A percentile compares a stretch with the other conserved stretches of the same genome.
These are phyloP conservation scores for Thamnidium elegans DNA, from an alignment of 192 early-diverging fungal genomes.

Conservation along the genomic window DNA sequence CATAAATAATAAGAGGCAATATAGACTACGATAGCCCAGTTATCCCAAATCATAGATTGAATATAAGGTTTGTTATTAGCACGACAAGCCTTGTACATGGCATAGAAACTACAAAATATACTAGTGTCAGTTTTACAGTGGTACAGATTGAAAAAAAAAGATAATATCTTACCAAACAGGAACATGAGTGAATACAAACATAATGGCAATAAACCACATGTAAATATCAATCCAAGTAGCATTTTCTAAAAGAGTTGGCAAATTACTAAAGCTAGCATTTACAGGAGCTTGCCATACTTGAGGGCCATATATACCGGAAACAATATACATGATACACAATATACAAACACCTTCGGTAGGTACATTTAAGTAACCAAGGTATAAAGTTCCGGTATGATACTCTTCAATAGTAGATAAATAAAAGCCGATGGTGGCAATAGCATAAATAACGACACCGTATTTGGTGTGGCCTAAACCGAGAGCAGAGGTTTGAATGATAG, in stretches of 20 bases:
- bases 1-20: conserved; percentile 62
- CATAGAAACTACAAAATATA: conserved; percentile 26
- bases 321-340: conserved; percentile 54
- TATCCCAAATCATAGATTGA: conserved; percentile 51
- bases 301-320: conserved; percentile 60
- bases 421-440: conserved; percentile 48
- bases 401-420: conserved; percentile 92
- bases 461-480: conserved; percentile 25
- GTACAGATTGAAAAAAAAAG: neutral
- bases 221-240: conserved; percentile 13
- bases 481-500: conserved; percentile 23
- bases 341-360: conserved; percentile 86
- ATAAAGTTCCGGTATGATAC: conserved; percentile 86
- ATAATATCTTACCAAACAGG: conserved; percentile 33
- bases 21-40: conserved; percentile 62
- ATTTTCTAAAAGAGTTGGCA: neutral
- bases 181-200: conserved; percentile 32
- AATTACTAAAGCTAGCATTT: neutral
- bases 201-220: conserved; percentile 20
- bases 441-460: conserved; percentile 20
- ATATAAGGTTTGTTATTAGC: conserved; percentile 60
- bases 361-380: conserved; percentile 77
- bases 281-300: conserved; percentile 9
- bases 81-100: conserved; percentile 40
- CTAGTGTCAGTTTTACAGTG: neutral